These are phyloP conservation scores for Pseudogymnoascus sp. DNA, from an alignment of 2,329 filamentous ascomycete species.

Conservation along the genomic window DNA sequence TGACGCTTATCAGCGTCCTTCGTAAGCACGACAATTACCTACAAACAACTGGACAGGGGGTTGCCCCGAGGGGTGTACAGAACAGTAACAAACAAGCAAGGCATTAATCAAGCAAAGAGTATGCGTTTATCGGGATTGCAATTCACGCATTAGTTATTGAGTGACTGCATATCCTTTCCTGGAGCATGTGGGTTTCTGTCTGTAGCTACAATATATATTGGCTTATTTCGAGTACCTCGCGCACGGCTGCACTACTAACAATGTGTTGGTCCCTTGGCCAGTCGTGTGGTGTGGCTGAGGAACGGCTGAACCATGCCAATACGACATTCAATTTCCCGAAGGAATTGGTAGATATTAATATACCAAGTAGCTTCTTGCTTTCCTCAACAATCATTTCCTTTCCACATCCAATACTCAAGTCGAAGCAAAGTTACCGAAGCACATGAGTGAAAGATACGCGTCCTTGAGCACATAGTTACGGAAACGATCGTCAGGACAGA, in stretches of 20 bases:
- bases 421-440: background rate
- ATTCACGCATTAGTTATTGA: background rate
- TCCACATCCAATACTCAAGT: background rate
- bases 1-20: background rate
- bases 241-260: constrained; percentile 4
- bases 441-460: background rate
- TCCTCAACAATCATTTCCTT: background rate
- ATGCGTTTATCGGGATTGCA: background rate
- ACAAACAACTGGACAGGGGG: background rate
- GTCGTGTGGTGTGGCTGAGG: constrained; percentile 3
- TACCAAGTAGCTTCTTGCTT: background rate
- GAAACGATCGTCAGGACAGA: constrained; percentile 6
- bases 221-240: background rate
- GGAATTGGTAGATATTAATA: constrained; percentile 4
- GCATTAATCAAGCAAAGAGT: background rate
- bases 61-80: background rate
- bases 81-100: background rate
- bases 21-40: background rate
- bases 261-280: constrained; percentile 1
- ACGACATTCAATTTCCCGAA: background rate
- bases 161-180: background rate
- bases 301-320: constrained; percentile 5
- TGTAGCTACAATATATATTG: background rate
- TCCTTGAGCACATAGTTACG: background rate
- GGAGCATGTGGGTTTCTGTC: background rate